Conservation (phyloP, 306 rosid species). For the Amphicarpaea edgeworthii region DNA sequence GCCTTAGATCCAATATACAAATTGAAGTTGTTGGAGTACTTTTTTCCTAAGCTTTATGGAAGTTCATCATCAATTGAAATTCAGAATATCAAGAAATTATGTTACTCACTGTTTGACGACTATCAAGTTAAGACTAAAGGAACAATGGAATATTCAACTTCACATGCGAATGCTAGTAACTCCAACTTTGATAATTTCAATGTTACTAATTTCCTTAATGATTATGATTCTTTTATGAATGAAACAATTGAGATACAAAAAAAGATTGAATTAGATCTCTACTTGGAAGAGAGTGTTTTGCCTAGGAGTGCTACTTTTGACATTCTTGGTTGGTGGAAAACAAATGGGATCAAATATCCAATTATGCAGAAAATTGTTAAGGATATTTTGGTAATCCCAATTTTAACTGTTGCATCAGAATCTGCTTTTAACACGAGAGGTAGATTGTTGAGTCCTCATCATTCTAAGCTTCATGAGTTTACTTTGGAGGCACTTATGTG, state of each 20-base stretch:
- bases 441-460: background rate
- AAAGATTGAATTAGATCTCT: background rate
- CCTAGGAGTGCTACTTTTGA: background rate
- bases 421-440: background rate
- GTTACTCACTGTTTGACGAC: background rate
- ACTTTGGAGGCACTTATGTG: background rate
- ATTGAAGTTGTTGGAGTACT: background rate
- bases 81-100: background rate
- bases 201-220: too few relatives aligned
- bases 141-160: background rate
- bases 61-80: background rate
- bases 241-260: background rate
- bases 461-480: background rate
- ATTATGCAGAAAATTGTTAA: background rate
- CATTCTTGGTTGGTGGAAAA: background rate
- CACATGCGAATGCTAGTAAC: background rate
- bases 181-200: background rate
- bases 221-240: background rate
- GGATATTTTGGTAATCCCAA: background rate
- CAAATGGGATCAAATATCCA: background rate
- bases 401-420: background rate
- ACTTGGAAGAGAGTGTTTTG: background rate
- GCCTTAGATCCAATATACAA: background rate
- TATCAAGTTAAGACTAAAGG: background rate
- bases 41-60: background rate